phyloP scores from a whole-genome alignment of 805 yeast species.

The Saccharomycopsis sp. region DNA sequence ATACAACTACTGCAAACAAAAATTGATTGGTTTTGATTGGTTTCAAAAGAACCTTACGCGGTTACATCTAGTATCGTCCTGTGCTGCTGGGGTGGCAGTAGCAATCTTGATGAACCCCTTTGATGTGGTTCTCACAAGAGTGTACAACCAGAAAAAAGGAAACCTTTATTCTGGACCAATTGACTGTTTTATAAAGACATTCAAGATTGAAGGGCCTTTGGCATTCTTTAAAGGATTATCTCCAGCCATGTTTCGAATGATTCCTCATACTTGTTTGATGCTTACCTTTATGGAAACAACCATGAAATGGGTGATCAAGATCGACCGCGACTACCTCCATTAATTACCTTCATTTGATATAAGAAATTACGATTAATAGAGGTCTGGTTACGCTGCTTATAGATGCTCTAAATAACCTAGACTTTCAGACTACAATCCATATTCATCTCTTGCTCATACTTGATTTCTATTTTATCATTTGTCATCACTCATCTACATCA shows the following conservation, averaged over 20 bases:
- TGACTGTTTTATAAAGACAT: constrained; percentile 83
- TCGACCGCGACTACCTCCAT: not conserved
- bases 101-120: constrained; percentile 96
- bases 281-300: constrained; percentile 95
- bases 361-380: too few species aligned
- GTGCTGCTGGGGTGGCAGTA: constrained; percentile 85
- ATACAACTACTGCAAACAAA: constrained; percentile 69
- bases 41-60: constrained; percentile 48
- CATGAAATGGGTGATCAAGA: constrained; percentile 46
- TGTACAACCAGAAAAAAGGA: constrained; percentile 84
- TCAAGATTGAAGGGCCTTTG: constrained; percentile 70
- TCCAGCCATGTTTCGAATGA: constrained; percentile 87
- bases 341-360: not conserved
- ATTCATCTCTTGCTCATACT: too few species aligned
- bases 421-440: too few species aligned
- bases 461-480: too few species aligned
- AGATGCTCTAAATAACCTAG: too few species aligned
- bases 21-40: constrained; percentile 35
- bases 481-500: too few species aligned
- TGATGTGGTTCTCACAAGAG: constrained; percentile 91
- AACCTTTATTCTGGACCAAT: constrained; percentile 77
- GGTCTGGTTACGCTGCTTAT: too few species aligned
- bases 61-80: constrained; percentile 66
- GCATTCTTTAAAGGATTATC: constrained; percentile 94
- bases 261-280: constrained; percentile 89